phyloP scores from a whole-genome alignment of 345 rosid genomes.

The Syzygium jambos region DNA sequence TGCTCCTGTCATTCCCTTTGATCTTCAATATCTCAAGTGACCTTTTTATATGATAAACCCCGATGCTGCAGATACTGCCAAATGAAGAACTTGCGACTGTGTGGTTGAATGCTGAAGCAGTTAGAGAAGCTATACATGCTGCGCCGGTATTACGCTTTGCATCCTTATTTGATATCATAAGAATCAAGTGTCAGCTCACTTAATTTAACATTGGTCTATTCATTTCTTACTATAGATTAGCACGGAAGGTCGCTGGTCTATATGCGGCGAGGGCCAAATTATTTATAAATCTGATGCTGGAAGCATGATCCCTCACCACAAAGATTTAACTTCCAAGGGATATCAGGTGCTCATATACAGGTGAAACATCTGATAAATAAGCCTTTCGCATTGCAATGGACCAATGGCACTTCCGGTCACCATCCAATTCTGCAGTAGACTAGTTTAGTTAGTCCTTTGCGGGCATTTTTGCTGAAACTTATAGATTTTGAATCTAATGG shows the following conservation, averaged over 20 bases:
- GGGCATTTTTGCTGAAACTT: neutral
- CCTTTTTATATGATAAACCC: neutral
- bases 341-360: too few relatives aligned
- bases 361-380: too few relatives aligned
- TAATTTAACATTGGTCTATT: neutral
- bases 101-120: slow-evolving; percentile 39
- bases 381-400: too few relatives aligned
- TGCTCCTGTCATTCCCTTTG: neutral
- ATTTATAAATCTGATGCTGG: slow-evolving; percentile 3
- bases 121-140: slow-evolving; percentile 42
- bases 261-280: neutral
- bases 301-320: slow-evolving; percentile 2
- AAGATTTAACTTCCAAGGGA: too few relatives aligned
- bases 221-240: neutral
- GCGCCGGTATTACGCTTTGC: slow-evolving; percentile 12
- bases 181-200: neutral
- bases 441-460: neutral
- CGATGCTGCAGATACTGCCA: neutral
- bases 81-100: neutral
- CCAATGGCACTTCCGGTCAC: too few relatives aligned
- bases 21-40: neutral
- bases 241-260: slow-evolving; percentile 2
- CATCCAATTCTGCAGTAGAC: neutral
- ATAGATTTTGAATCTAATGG: neutral
- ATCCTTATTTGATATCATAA: neutral